Conservation (phyloP, 2,329 filamentous ascomycete genomes). For the Fusarium sp. region DNA sequence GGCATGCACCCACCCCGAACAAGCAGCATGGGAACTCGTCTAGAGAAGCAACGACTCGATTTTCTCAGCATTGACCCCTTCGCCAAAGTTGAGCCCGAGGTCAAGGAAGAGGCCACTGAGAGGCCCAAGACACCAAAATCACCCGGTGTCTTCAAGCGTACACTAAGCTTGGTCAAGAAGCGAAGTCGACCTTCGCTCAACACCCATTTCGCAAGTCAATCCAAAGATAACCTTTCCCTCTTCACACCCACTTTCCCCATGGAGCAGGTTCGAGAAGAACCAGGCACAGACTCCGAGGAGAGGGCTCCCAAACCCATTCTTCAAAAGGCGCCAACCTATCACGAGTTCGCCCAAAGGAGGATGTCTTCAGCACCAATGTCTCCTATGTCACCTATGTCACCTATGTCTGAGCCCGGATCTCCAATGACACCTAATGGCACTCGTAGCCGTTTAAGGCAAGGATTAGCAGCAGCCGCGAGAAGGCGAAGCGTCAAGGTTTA, state of each 20-base stretch:
- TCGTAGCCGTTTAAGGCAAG: slow-evolving; percentile 35
- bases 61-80: slow-evolving; percentile 66
- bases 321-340: slow-evolving; percentile 52
- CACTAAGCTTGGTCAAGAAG: slow-evolving; percentile 63
- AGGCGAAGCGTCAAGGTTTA: slow-evolving; percentile 52
- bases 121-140: slow-evolving; percentile 50
- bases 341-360: slow-evolving; percentile 57
- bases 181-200: slow-evolving; percentile 60
- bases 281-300: slow-evolving; percentile 33
- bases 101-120: slow-evolving; percentile 42
- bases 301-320: slow-evolving; percentile 34
- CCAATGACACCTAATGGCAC: slow-evolving; percentile 41
- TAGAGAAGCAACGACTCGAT: slow-evolving; percentile 50
- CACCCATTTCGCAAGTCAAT: slow-evolving; percentile 45
- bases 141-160: slow-evolving; percentile 60
- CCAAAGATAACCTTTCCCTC: slow-evolving; percentile 45
- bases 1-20: slow-evolving; percentile 52
- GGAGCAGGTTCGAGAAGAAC: slow-evolving; percentile 48
- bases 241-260: slow-evolving; percentile 41
- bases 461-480: slow-evolving; percentile 41
- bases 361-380: slow-evolving; percentile 40
- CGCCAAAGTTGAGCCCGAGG: slow-evolving; percentile 44
- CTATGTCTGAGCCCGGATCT: slow-evolving; percentile 39
- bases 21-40: slow-evolving; percentile 53
- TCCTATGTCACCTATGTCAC: slow-evolving; percentile 41